These are phyloP conservation scores for Phytophthora colocasiae DNA, from an alignment of 352 stramenopile species.

Conservation along the genomic window DNA sequence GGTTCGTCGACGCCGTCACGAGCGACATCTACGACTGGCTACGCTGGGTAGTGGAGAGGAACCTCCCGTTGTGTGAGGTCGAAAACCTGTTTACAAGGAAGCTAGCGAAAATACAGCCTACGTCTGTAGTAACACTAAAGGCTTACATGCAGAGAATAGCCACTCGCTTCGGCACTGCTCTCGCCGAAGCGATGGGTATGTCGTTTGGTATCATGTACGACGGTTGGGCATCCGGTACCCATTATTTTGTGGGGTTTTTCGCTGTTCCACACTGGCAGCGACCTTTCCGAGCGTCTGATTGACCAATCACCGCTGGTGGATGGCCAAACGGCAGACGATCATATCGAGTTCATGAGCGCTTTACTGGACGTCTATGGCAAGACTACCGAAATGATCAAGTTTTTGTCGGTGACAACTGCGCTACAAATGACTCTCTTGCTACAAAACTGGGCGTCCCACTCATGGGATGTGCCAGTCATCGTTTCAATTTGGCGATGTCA, in stretches of 20 bases:
- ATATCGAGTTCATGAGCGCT: background rate
- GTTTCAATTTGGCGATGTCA: conserved; percentile 1
- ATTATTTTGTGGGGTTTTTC: background rate
- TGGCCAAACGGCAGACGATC: background rate
- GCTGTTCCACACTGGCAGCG: background rate
- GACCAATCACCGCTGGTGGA: background rate
- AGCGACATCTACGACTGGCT: too few relatives aligned
- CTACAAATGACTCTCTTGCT: background rate
- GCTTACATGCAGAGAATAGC: background rate
- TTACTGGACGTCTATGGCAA: background rate
- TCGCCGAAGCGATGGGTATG: background rate
- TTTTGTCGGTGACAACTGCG: background rate
- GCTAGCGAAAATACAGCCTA: background rate
- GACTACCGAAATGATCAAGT: background rate
- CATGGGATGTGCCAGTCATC: background rate
- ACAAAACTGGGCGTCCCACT: too few relatives aligned
- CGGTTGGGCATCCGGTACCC: background rate
- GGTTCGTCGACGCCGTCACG: too few relatives aligned
- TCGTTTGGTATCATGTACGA: background rate
- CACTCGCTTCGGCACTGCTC: background rate
- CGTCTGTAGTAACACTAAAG: background rate
- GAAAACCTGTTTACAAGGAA: background rate
- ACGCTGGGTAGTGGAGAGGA: too few relatives aligned
- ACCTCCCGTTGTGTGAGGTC: too few relatives aligned
- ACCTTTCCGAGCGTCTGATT: background rate